Percentiles rank a stretch among this genome's conserved stretches.
Conservation (phyloP, 371 early-diverging fungal genomes). For the Catenaria anguillulae region DNA sequence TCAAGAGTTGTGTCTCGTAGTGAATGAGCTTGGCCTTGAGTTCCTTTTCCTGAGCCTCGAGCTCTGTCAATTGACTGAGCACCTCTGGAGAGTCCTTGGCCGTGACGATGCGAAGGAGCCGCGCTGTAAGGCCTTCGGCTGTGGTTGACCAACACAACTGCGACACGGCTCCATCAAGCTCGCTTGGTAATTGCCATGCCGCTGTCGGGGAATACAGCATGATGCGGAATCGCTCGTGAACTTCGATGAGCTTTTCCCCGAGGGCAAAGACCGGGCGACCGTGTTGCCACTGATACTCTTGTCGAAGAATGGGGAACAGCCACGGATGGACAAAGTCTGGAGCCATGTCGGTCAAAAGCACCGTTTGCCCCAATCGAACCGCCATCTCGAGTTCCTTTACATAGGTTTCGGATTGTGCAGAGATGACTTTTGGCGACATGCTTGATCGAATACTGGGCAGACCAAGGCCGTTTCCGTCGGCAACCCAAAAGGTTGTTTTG, state of each 20-base stretch:
- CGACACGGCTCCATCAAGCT: neutral
- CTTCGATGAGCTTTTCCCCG: conserved; percentile 12
- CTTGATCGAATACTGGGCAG: neutral
- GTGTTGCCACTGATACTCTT: conserved; percentile 5
- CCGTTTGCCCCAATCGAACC: conserved; percentile 34
- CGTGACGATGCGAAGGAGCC: conserved; percentile 8
- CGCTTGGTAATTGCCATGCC: conserved; percentile 5
- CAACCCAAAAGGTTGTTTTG: neutral
- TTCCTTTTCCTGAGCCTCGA: conserved; percentile 11
- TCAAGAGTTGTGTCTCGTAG: conserved; percentile 10
- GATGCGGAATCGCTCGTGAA: conserved; percentile 10
- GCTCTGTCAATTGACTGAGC: neutral
- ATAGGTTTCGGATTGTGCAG: conserved; percentile 29
- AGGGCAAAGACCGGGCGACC: neutral
- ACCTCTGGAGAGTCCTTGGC: conserved; percentile 5
- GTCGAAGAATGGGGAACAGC: conserved; percentile 7
- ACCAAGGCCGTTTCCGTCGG: neutral
- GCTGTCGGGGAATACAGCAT: neutral
- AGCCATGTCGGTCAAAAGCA: conserved; percentile 17
- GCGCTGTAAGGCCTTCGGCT: conserved; percentile 6
- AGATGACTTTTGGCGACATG: conserved; percentile 30
- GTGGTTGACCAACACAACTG: conserved; percentile 10
- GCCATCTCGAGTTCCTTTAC: conserved; percentile 29
- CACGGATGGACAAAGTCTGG: conserved; percentile 6
- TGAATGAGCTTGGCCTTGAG: conserved; percentile 4